Conservation (phyloP, 2,329 filamentous ascomycete species). For the Xylariaceae sp. region DNA sequence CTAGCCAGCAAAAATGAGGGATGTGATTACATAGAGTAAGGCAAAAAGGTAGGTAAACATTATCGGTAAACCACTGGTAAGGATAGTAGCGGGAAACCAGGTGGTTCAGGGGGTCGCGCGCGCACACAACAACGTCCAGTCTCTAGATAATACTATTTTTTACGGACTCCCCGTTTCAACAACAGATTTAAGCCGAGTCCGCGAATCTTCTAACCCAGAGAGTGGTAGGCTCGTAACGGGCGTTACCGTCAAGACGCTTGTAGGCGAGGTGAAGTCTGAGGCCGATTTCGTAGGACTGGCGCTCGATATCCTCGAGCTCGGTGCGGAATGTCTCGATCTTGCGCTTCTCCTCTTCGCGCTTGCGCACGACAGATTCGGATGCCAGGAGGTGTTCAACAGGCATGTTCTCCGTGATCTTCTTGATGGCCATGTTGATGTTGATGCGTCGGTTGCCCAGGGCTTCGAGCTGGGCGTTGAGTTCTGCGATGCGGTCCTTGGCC, state of each 20-base stretch:
- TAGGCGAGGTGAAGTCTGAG: slow-evolving; percentile 68
- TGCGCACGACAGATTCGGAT: slow-evolving; percentile 56
- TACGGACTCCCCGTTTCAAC: no score
- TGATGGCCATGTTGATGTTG: slow-evolving; percentile 68
- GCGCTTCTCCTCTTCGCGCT: slow-evolving; percentile 52
- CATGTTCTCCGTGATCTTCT: slow-evolving; percentile 73
- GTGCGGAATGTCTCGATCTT: slow-evolving; percentile 61
- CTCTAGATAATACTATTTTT: no score
- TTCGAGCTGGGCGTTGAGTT: slow-evolving; percentile 60
- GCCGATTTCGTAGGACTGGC: slow-evolving; percentile 74
- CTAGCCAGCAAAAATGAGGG: no score
- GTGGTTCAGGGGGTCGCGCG: no score
- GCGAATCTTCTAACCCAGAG: slow-evolving; percentile 78
- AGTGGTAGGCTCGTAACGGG: slow-evolving; percentile 58
- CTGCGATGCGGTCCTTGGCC: slow-evolving; percentile 58
- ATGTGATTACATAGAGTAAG: no score
- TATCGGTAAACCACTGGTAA: no score
- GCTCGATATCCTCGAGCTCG: slow-evolving; percentile 67
- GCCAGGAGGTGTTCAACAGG: slow-evolving; percentile 64
- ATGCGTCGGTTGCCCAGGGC: slow-evolving; percentile 60
- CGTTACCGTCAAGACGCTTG: slow-evolving; percentile 66
- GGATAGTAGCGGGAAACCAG: no score
- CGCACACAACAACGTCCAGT: no score
- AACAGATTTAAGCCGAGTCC: slow-evolving; percentile 38
- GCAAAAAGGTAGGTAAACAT: no score